Base-by-base conservation (phyloP, 768 basidiomycete genomes). In the Lentinula raphanica region DNA sequence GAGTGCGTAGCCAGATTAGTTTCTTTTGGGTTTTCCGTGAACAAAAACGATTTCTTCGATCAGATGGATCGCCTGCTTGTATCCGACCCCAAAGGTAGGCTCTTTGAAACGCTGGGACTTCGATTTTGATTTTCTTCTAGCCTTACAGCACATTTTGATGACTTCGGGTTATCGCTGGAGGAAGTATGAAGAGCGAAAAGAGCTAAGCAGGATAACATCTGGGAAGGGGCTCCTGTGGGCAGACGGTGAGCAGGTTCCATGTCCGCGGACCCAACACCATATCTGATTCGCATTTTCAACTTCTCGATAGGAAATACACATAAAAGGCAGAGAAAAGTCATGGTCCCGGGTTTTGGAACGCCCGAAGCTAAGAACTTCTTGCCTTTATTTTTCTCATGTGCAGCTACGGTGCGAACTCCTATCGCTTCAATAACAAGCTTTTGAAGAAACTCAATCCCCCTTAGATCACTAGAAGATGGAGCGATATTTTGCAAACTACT, bases 331-430 rank as follows among this genome's bases (percentile, higher is more conserved):
- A 54, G 72, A 42, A 73, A 73, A 54, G 66, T 71, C 21, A 71
- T 74, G 71, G 62, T 68, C 9, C 72, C 72, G 12, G 71, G 70
- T 1, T 74, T 74, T 46, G 68, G 70, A 17, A 46, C 59, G 0
- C 63, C 68, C 1, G 68, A 71, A 53, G 60, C 65, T 1, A 68
- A 64, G 54, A 68, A 64, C 11, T 64, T 70, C 9, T 56, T 71
- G 15, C 71, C 72, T 4, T 44, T 69, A 4, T 74, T 74, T 61
- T 54, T 55, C 17, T 58, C 63, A 31, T 64, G 62, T 56, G 68
- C 72, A 60, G 70, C 69, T 39, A 38, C 35, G 27, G 44, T 36
- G 42, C 17, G 23, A 23, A 28, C 23, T 35, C 27, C 32, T 31
- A 35, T 40, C 12, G 3, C 15, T 19, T 2, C 2, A 25, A 23